Base-by-base conservation (phyloP, 306 rosid genomes). In the Cucurbita pepo region DNA sequence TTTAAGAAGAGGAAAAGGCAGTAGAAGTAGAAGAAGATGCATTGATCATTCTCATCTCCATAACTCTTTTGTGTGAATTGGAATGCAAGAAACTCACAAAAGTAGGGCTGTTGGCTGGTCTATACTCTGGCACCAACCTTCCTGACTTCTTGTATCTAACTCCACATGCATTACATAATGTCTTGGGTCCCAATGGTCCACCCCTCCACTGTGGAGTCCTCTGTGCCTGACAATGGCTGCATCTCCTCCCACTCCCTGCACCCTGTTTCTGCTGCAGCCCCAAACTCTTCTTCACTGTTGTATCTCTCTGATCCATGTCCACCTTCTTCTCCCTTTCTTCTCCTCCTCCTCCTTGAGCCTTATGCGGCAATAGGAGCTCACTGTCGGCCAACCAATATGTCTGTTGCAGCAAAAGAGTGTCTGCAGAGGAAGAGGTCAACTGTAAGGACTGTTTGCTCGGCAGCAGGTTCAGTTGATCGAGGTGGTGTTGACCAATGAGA, bases 161-260 rank as follows among this genome's bases (percentile, higher is more conserved):
- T 36, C 91, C 91, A 85, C 91, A 87, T 79, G 91, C 91, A 85
- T 87, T 87, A 76, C 91, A 85, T 15, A 87, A 80, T 41, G 91
- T 85, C 71, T 87, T 87, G 64, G 89, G 89, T n/a, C 91, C 91
- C 81, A 85, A 81, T 74, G 91, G 91, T 36, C 91, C 89, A 48
- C 89, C 83, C 87, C 91, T 85, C 91, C 91, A 87, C 65, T 87
- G 91, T 76, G 91, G 91, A 77, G 91, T 87, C 87, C 86, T 85
- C 73, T 87, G 89, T 40, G 91, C 74, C 5, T 81, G 57, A 78
- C 89, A 87, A 83, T 87, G 91, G 55, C 61, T 85, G 78, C 91
- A 87, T 57, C 86, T 87, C 54, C 91, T 87, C 55, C 83, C 59
- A 81, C 78, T 58, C 73, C 56, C 73, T 75, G 69, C 54, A 80